Evolutionary conservation across 2,329 filamentous ascomycete species (phyloP), one percentile per base, ranked within the genome.

Genomic region (Venturia effusa): DNA sequence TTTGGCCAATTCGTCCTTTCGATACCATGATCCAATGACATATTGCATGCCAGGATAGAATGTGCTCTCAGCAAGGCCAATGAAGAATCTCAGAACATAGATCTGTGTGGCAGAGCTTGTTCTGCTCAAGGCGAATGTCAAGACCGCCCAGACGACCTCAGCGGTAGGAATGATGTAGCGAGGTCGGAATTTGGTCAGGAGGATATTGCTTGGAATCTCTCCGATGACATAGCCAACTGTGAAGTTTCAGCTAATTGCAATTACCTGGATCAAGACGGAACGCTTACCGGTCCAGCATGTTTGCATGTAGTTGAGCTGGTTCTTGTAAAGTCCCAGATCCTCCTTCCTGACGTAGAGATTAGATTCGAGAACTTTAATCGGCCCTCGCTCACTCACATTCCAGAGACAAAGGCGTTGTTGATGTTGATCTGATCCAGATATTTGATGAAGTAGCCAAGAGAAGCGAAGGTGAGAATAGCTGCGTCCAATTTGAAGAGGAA

Each of bases 211-310:
- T 0, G 80, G 80, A 15, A 82, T 75, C 64, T 81, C 74, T 3
- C 79, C 79, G 60, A 87, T 75, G 0, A 84, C 80, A 67, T 87
- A 87, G 10, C 84, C 84, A 0, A 83, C 78, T 0, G 82, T 85
- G 60, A 43, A 48, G 15, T 19, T 34, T 37, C 51, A 57, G 51
- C 27, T 17, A 4, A n/a, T 15, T 32, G 15, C 51, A 57, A 32
- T 2, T 19, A 15, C 17, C n/a, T 19, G 30, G 15, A 34, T 34
- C 1, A 8, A 45, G 7, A 10, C 27, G 27, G 22, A 3, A 13
- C 11, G 8, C 27, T 34, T 57, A 57, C 51, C 51, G 34, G 51
- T 57, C 77, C 84, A 87, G 34, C 78, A 79, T 0, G 82, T 80
- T 61, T 83, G 76, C 73, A 81, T 80, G 62, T 80, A 80, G 19